phyloP scores from a whole-genome alignment of 202 grass and related monocot genomes.

The Panicum virgatum region DNA sequence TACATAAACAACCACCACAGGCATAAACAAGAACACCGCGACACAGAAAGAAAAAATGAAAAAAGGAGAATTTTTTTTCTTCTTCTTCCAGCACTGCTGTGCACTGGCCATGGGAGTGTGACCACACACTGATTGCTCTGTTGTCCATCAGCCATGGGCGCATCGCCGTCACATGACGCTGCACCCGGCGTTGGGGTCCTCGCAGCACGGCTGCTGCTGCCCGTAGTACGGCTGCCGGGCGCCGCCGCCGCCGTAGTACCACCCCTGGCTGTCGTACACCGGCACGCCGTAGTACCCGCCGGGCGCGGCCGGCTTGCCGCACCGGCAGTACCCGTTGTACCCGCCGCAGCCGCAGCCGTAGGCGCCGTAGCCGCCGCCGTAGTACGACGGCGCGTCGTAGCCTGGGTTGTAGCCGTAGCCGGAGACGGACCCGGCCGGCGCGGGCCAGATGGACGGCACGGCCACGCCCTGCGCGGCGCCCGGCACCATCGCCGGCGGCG shows the following conservation, averaged over 20 bases:
- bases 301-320: constrained; percentile 40
- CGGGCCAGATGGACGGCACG: constrained; percentile 57
- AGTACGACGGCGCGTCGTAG: constrained; percentile 25
- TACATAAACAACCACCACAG: constrained; percentile 36
- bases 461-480: constrained; percentile 47
- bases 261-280: constrained; percentile 51
- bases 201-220: constrained; percentile 27
- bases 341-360: constrained; percentile 33
- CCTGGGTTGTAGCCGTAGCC: constrained; percentile 46
- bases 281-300: constrained; percentile 55
- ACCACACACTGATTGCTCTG: constrained; percentile 47
- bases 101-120: constrained; percentile 24
- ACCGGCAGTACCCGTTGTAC: constrained; percentile 27
- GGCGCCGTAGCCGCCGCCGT: neutral
- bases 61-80: neutral
- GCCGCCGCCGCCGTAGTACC: constrained; percentile 38
- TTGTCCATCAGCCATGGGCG: constrained; percentile 15
- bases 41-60: constrained; percentile 1
- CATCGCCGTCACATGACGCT: constrained; percentile 53
- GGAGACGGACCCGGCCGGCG: constrained; percentile 33
- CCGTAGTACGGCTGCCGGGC: constrained; percentile 42
- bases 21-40: constrained; percentile 22
- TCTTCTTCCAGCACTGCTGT: neutral
- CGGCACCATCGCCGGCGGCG: neutral
- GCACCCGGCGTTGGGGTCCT: constrained; percentile 67